phyloP scores from a whole-genome alignment of 306 rosid species.

The Hippophae gyantsensis region DNA sequence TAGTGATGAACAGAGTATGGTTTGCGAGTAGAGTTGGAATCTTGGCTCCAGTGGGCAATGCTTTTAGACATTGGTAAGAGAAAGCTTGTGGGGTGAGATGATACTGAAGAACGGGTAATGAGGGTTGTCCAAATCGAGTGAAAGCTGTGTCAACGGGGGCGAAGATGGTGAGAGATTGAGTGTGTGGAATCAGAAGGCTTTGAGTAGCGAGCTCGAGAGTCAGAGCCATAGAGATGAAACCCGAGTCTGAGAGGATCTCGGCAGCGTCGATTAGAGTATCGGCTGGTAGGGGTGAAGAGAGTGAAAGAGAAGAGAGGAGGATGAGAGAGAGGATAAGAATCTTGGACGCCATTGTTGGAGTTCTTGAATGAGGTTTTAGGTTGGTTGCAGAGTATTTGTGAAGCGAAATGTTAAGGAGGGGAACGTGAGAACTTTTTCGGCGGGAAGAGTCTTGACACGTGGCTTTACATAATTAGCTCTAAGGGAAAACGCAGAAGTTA shows the following conservation, averaged over 20 bases:
- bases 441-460: too few species aligned
- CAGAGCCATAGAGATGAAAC: constrained; percentile 47
- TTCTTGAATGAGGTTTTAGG: not conserved
- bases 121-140: constrained; percentile 17
- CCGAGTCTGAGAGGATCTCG: constrained; percentile 40
- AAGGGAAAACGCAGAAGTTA: too few species aligned
- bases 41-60: constrained; percentile 51
- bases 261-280: constrained; percentile 41
- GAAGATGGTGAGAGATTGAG: constrained; percentile 38
- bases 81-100: constrained; percentile 48
- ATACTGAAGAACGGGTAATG: constrained; percentile 39
- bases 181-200: constrained; percentile 10
- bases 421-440: too few species aligned
- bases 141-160: constrained; percentile 38
- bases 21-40: constrained; percentile 34
- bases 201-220: constrained; percentile 41
- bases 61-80: constrained; percentile 30
- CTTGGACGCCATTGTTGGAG: constrained; percentile 31
- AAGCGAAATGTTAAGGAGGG: not conserved
- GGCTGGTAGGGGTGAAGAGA: constrained; percentile 20
- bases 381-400: not conserved
- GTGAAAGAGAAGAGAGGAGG: constrained; percentile 16
- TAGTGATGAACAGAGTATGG: constrained; percentile 35
- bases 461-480: too few species aligned
- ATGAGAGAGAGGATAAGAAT: constrained; percentile 13